Conservation (phyloP, 805 yeast genomes). For the Scheffersomyces stipitis region DNA sequence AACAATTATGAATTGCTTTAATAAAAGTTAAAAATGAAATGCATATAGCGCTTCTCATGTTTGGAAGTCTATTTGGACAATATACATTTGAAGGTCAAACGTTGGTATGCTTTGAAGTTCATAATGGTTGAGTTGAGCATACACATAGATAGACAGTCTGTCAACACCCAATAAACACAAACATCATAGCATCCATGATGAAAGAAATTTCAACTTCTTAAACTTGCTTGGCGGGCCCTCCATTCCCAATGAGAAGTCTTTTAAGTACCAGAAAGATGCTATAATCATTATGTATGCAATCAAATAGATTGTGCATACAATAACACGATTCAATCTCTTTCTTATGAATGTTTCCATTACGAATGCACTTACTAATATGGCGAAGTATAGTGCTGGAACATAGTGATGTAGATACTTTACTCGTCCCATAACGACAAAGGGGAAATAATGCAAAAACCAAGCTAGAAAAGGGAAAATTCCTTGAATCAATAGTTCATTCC, state of each 20-base stretch:
- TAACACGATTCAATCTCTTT: constrained; percentile 12
- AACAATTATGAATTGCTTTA: no score
- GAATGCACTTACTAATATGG: constrained; percentile 20
- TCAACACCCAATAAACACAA: no score
- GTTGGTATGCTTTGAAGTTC: no score
- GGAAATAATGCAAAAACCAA: constrained; percentile 41
- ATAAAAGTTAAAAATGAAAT: no score
- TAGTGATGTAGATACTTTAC: constrained; percentile 47
- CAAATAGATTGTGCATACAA: constrained; percentile 36
- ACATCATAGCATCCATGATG: constrained; percentile 19
- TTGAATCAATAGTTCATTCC: constrained; percentile 27
- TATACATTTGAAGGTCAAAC: no score
- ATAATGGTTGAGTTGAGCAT: no score
- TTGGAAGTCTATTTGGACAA: no score
- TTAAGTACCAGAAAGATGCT: constrained; percentile 57
- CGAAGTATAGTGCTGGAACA: constrained; percentile 43
- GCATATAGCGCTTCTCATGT: no score
- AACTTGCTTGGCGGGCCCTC: constrained; percentile 29
- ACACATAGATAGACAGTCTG: no score
- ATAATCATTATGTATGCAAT: constrained; percentile 50
- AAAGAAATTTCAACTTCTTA: constrained; percentile 31
- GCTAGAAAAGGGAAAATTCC: constrained; percentile 39
- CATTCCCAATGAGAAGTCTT: constrained; percentile 84
- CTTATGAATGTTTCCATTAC: constrained; percentile 20
- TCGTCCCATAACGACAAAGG: constrained; percentile 43